phyloP scores from a whole-genome alignment of 192 early-diverging fungal genomes.

The Helicostylum pulchrum region DNA sequence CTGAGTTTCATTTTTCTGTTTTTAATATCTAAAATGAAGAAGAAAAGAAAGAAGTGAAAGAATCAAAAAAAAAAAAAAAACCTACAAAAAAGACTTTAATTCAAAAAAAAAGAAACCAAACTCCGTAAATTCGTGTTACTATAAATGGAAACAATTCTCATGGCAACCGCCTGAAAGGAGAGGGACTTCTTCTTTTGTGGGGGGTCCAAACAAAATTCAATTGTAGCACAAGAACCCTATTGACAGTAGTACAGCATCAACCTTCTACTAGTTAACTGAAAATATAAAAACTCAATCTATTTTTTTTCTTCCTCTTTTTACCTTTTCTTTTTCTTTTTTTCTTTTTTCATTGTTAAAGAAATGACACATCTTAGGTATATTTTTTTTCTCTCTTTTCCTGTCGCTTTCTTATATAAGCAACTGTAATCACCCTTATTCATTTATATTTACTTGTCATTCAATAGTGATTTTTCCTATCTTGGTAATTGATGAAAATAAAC shows the following conservation, averaged over 20 bases:
- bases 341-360: not conserved
- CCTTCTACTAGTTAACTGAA: not conserved
- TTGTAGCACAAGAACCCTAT: not conserved
- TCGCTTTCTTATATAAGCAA: no score
- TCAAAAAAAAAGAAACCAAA: no score
- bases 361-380: constrained; percentile 18
- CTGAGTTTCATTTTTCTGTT: constrained; percentile 13
- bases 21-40: not conserved
- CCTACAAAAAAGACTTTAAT: no score
- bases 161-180: no score
- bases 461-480: constrained; percentile 31
- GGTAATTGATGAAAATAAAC: no score
- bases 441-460: not conserved
- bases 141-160: no score
- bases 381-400: no score
- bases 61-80: not conserved
- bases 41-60: not conserved
- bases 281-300: not conserved
- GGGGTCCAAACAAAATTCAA: no score
- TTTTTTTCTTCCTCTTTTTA: not conserved
- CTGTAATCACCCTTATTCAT: not conserved
- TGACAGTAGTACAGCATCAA: not conserved
- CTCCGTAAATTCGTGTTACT: no score
- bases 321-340: not conserved
- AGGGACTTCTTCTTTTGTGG: no score